Base-by-base conservation (phyloP, 2,329 filamentous ascomycete genomes). In the Fusarium sambucinum region DNA sequence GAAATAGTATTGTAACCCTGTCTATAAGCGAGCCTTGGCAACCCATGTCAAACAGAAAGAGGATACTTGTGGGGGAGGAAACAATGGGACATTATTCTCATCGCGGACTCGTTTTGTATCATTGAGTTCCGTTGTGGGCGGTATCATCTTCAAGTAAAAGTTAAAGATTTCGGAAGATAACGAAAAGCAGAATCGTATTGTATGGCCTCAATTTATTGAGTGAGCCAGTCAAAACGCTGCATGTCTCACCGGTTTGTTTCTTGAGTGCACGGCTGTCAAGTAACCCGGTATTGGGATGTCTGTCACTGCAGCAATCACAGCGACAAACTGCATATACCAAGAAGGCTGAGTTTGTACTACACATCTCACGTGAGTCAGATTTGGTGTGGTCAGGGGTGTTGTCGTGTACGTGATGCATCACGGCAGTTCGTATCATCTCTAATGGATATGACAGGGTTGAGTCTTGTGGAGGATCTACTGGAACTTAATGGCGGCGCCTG, bases 171-270 rank as follows among this genome's bases (percentile, higher is more conserved):
- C 17, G 17, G n/a, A 37, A 35, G 10, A 11, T 21, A 12, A 17
- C n/a, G n/a, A 35, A 11, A 51, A 16, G 14, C 5, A 38, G 29
- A 19, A 21, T 40, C 17, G 12, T 38, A 38, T 19, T 21, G 13
- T 19, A 38, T 40, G 23, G 47, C 33, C 47, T 51, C 47, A 51
- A 27, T 51, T 29, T 40, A 16, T 40, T 23, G 19, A 10, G 27
- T 30, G 27, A 45, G 1, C 42, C 42, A 29, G 27, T 30, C 27
- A 30, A 21, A 11, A 19, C 25, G 13, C 25, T 40, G 23, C 33
- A 40, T 51, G 33, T 51, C 47, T 51, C 23, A 51, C 47, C 47
- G 33, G 47, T 51, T n/a, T 40, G 33, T 51, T 51, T 29, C 23
- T 37, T 51, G 13, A 29, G 12, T 9, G 25, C 19, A 12, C 41